phyloP scores from a whole-genome alignment of 2,329 filamentous ascomycete genomes.

The Exophiala sideris region DNA sequence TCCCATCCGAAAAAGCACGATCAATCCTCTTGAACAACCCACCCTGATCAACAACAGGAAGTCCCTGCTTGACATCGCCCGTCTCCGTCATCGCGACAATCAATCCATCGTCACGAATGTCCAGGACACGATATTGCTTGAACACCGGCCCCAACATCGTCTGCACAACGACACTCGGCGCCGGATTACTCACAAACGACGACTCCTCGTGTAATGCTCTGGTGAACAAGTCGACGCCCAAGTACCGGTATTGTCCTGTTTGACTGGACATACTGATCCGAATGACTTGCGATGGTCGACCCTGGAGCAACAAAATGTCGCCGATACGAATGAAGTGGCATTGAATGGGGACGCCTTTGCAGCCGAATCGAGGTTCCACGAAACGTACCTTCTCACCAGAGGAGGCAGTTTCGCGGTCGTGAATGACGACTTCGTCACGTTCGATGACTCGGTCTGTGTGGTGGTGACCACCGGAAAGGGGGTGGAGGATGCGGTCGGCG shows the following conservation, averaged over 20 bases:
- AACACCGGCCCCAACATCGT: slow-evolving; percentile 99
- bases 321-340: slow-evolving; percentile 99
- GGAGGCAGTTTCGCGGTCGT: slow-evolving; percentile 44
- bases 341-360: slow-evolving; percentile 72
- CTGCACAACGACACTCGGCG: slow-evolving; percentile 94
- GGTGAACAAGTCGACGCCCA: slow-evolving; percentile 99
- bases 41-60: slow-evolving; percentile 93
- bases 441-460: slow-evolving; percentile 28
- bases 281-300: slow-evolving; percentile 99
- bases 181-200: slow-evolving; percentile 94
- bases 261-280: slow-evolving; percentile 97
- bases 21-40: slow-evolving; percentile 77
- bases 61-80: slow-evolving; percentile 95
- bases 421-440: slow-evolving; percentile 38
- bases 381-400: slow-evolving; percentile 49
- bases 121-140: slow-evolving; percentile 99
- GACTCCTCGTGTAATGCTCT: slow-evolving; percentile 99
- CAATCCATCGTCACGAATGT: slow-evolving; percentile 78
- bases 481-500: slow-evolving; percentile 63
- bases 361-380: slow-evolving; percentile 50
- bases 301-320: slow-evolving; percentile 98
- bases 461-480: slow-evolving; percentile 54
- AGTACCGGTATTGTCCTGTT: slow-evolving; percentile 99
- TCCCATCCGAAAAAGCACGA: slow-evolving; percentile 83
- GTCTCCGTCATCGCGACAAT: slow-evolving; percentile 98